Conservation (phyloP, 1,139 yeast species). For the Geotrichum siamense region DNA sequence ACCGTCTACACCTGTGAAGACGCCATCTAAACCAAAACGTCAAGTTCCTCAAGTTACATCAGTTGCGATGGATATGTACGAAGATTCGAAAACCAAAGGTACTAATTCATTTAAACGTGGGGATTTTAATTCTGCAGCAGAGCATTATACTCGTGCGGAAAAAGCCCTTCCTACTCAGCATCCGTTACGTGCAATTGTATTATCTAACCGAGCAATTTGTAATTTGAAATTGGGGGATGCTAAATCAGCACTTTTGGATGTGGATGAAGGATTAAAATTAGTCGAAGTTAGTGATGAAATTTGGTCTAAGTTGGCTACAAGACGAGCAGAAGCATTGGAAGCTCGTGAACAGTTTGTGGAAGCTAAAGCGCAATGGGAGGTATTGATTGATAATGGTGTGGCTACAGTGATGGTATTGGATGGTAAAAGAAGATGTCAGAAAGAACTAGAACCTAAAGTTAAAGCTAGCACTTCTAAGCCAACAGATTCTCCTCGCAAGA, state of each 20-base stretch:
- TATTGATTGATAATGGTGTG: slow-evolving; percentile 59
- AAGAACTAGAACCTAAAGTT: slow-evolving; percentile 42
- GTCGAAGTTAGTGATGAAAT: slow-evolving; percentile 37
- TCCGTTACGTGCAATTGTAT: slow-evolving; percentile 57
- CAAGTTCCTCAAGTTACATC: slow-evolving; percentile 29
- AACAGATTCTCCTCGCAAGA: slow-evolving; percentile 23
- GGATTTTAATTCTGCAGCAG: slow-evolving; percentile 65
- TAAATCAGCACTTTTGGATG: slow-evolving; percentile 49
- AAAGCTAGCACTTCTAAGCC: not conserved
- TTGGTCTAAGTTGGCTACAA: slow-evolving; percentile 61
- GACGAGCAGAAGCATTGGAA: slow-evolving; percentile 81
- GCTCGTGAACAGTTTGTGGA: slow-evolving; percentile 60
- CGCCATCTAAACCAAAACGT: slow-evolving; percentile 23
- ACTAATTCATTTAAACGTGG: slow-evolving; percentile 64
- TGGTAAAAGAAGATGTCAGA: slow-evolving; percentile 73
- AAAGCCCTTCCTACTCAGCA: slow-evolving; percentile 58
- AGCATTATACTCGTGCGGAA: slow-evolving; percentile 55
- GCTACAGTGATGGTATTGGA: slow-evolving; percentile 62
- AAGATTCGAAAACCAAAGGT: slow-evolving; percentile 54
- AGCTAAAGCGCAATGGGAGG: slow-evolving; percentile 55
- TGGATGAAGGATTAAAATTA: slow-evolving; percentile 52
- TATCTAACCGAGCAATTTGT: slow-evolving; percentile 71
- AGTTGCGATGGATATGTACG: slow-evolving; percentile 43
- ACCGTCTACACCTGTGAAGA: slow-evolving; percentile 11
- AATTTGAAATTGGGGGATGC: slow-evolving; percentile 68